phyloP scores from a whole-genome alignment of 75 land plant species.

The Larix kaempferi region DNA sequence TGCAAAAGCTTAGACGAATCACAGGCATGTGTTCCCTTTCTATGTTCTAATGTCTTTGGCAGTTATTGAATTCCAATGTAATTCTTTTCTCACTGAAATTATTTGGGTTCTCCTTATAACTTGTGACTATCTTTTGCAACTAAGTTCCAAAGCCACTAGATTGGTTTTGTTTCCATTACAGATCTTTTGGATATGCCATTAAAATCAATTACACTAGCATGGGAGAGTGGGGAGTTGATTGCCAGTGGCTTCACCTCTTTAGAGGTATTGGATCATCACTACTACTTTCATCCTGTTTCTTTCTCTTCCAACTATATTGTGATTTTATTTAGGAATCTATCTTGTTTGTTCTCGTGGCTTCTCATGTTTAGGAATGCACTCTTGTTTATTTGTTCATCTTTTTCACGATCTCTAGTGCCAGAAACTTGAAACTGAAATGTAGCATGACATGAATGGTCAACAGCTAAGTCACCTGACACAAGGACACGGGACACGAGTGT shows the following conservation, averaged over 20 bases:
- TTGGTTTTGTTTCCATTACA: slow-evolving; percentile 14
- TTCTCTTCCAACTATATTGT: too few species aligned
- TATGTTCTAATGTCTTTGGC: not conserved
- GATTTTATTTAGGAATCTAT: too few species aligned
- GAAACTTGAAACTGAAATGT: too few species aligned
- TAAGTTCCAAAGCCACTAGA: not conserved
- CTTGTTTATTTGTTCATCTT: too few species aligned
- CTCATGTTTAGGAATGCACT: too few species aligned
- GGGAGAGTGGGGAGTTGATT: slow-evolving; percentile 85
- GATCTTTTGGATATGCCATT: slow-evolving; percentile 93
- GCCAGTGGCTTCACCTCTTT: slow-evolving; percentile 66
- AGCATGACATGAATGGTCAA: too few species aligned
- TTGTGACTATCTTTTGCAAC: slow-evolving; percentile 2
- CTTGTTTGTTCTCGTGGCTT: too few species aligned
- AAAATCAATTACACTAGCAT: slow-evolving; percentile 68
- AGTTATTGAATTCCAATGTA: not conserved
- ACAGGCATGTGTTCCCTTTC: slow-evolving; percentile 41
- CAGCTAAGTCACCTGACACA: too few species aligned
- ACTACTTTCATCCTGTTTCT: too few species aligned
- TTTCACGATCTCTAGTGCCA: too few species aligned
- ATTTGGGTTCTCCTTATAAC: not conserved
- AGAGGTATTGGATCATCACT: slow-evolving; percentile 56
- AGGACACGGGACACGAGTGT: too few species aligned
- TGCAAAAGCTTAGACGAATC: slow-evolving; percentile 63
- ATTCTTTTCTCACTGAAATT: not conserved